phyloP scores from a whole-genome alignment of 2,329 filamentous ascomycete genomes.

The Cladophialophora exuberans region DNA sequence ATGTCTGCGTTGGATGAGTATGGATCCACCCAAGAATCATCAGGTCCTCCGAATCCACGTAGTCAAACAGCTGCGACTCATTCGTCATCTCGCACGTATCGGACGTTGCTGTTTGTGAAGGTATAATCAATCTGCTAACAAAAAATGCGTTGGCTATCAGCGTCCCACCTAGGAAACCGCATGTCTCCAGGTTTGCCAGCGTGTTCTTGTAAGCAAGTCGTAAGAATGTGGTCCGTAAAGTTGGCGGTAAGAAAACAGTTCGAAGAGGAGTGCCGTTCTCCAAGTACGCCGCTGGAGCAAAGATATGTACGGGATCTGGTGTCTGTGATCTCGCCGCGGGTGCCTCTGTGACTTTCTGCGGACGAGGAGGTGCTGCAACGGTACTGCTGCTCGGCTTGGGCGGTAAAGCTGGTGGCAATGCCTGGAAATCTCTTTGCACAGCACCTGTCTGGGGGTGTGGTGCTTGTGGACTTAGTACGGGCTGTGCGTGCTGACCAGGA shows the following conservation, averaged over 20 bases:
- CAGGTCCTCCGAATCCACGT: conserved; percentile 75
- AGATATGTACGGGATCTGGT: conserved; percentile 65
- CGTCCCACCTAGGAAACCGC: conserved; percentile 89
- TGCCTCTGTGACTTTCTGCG: conserved; percentile 23
- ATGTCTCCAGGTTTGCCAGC: conserved; percentile 81
- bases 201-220: conserved; percentile 77
- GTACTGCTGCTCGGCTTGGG: conserved; percentile 23
- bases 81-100: conserved; percentile 96
- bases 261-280: conserved; percentile 87
- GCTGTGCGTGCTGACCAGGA: conserved; percentile 34
- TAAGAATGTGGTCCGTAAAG: conserved; percentile 75
- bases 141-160: conserved; percentile 92
- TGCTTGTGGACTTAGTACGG: not conserved
- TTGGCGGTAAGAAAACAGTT: conserved; percentile 80
- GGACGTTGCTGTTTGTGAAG: conserved; percentile 83
- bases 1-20: conserved; percentile 93
- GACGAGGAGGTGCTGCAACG: conserved; percentile 34
- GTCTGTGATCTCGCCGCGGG: conserved; percentile 29
- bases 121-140: conserved; percentile 84
- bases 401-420: conserved; percentile 24
- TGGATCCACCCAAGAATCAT: conserved; percentile 96
- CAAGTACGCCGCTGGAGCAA: conserved; percentile 82
- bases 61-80: conserved; percentile 82
- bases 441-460: not conserved
- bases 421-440: conserved; percentile 5